phyloP scores from a whole-genome alignment of 305 asterid genomes.

The Fraxinus floribunda region DNA sequence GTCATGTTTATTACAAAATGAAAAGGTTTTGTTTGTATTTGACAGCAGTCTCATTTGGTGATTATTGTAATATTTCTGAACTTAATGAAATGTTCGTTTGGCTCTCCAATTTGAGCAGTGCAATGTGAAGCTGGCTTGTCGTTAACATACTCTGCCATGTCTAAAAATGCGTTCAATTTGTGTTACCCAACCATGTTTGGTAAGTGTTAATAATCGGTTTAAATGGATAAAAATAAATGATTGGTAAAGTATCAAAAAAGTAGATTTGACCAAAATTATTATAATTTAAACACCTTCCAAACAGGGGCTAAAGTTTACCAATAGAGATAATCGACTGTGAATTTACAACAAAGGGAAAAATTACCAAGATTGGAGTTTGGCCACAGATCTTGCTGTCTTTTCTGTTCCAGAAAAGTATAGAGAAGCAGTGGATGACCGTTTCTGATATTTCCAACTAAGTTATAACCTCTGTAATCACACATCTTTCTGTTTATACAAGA shows the following conservation, averaged over 20 bases:
- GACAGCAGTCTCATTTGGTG: background rate
- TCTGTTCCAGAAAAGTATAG: background rate
- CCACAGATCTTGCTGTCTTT: background rate
- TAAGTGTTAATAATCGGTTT: background rate
- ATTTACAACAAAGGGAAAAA: background rate
- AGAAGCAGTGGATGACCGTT: background rate
- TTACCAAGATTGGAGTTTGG: background rate
- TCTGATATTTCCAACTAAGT: background rate
- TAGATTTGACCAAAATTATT: background rate
- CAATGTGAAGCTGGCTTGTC: background rate
- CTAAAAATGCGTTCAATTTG: background rate
- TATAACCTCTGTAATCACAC: background rate
- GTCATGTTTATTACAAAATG: background rate
- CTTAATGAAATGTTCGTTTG: background rate
- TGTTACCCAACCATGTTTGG: background rate
- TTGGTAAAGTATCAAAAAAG: background rate
- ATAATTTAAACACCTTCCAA: background rate
- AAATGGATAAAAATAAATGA: background rate
- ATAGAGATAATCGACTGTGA: background rate
- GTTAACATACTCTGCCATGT: background rate
- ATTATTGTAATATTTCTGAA: background rate
- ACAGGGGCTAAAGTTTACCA: background rate
- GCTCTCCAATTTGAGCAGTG: background rate
- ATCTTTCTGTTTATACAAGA: background rate
- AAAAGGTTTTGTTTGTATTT: background rate